Evolutionary conservation across 2,329 filamentous ascomycete species (phyloP).

Genomic region (Ceratocystis colombiana): DNA sequence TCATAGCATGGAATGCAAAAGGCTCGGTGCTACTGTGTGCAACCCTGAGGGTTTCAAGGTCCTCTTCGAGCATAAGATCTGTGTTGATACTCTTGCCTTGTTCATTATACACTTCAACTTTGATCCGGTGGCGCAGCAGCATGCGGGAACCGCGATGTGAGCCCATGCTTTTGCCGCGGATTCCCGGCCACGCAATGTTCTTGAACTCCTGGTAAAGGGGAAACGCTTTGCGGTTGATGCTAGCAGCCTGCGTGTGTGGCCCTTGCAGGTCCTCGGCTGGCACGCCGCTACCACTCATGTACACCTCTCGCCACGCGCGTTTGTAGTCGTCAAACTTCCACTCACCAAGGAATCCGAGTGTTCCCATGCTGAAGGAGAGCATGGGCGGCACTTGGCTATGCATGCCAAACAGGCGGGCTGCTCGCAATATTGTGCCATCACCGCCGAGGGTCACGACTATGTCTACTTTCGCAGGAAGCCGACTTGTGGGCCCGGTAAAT

Average conservation of each 20-base stretch:
- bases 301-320: constrained; percentile 81
- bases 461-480: constrained; percentile 71
- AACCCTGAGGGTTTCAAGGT: constrained; percentile 22
- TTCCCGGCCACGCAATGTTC: constrained; percentile 51
- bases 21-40: constrained; percentile 25
- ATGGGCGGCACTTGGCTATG: constrained; percentile 76
- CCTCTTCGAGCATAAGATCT: constrained; percentile 38
- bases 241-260: constrained; percentile 35
- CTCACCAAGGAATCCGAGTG: constrained; percentile 85
- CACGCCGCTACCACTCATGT: constrained; percentile 60
- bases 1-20: constrained; percentile 58
- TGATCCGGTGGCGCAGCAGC: constrained; percentile 74
- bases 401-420: constrained; percentile 65
- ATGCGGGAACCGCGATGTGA: constrained; percentile 64
- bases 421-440: constrained; percentile 81
- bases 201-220: constrained; percentile 8
- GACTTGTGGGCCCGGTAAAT: constrained; percentile 46
- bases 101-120: constrained; percentile 71
- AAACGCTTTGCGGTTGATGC: constrained; percentile 27
- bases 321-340: constrained; percentile 95
- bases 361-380: constrained; percentile 93
- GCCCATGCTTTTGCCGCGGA: constrained; percentile 74
- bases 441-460: constrained; percentile 83
- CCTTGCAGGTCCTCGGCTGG: constrained; percentile 38
- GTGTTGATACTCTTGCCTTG: constrained; percentile 52